Evolutionary conservation across 345 rosid species (phyloP).

Genomic region (Corchorus capsularis): DNA sequence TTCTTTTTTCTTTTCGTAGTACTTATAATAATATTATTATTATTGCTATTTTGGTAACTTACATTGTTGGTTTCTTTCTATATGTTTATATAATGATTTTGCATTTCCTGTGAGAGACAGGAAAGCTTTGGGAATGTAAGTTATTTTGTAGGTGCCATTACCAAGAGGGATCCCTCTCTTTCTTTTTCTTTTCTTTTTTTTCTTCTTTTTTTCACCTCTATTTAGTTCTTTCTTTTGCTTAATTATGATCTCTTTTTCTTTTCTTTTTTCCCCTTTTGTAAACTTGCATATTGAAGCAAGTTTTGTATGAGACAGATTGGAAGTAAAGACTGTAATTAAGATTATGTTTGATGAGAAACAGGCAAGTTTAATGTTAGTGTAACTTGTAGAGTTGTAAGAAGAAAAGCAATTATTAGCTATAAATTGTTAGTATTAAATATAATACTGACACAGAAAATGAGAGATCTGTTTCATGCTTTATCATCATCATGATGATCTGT

Average conservation of each 20-base stretch:
- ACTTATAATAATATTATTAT: not conserved
- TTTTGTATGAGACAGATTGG: slow-evolving; percentile 24
- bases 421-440: not conserved
- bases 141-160: slow-evolving; percentile 28
- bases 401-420: not conserved
- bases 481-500: no score
- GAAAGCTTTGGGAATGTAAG: slow-evolving; percentile 47
- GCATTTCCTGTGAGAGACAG: slow-evolving; percentile 28
- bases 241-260: not conserved
- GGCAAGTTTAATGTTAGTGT: not conserved
- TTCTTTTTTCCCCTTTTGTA: no score
- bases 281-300: slow-evolving; percentile 32
- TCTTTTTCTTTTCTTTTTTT: not conserved
- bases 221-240: not conserved
- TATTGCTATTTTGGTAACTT: slow-evolving; percentile 9
- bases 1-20: not conserved
- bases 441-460: not conserved
- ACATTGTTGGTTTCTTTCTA: slow-evolving; percentile 17
- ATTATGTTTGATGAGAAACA: not conserved
- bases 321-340: slow-evolving; percentile 25
- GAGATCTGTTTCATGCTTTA: not conserved
- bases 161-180: slow-evolving; percentile 32
- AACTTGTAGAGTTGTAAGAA: not conserved
- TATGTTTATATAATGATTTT: slow-evolving; percentile 28
- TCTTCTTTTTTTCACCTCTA: not conserved